Percentiles rank a stretch among this genome's conserved stretches.
Conservation (phyloP, 2,329 filamentous ascomycete genomes). For the Neospermospora avenae region DNA sequence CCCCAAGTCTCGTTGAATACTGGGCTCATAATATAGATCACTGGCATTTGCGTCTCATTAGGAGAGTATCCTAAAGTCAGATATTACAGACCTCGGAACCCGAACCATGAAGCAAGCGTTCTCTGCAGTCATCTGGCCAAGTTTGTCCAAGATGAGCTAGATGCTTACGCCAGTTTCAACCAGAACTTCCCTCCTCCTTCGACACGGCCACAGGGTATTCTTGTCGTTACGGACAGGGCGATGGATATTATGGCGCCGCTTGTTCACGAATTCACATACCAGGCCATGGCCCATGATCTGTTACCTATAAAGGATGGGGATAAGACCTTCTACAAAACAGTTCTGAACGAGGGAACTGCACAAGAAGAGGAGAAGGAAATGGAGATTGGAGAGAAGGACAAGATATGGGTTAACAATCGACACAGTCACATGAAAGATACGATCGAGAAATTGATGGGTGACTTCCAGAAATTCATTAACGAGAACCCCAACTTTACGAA, state of each 20-base stretch:
- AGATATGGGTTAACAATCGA: slow-evolving; percentile 91
- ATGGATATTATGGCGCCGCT: slow-evolving; percentile 90
- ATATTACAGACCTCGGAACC: slow-evolving; percentile 75
- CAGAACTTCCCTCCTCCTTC: slow-evolving; percentile 79
- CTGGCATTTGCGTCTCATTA: slow-evolving; percentile 83
- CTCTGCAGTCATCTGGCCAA: slow-evolving; percentile 83
- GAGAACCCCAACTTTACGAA: slow-evolving; percentile 92
- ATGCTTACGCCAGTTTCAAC: slow-evolving; percentile 82
- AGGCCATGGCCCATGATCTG: slow-evolving; percentile 95
- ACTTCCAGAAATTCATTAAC: slow-evolving; percentile 88
- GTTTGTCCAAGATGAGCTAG: slow-evolving; percentile 88
- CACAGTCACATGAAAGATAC: slow-evolving; percentile 98
- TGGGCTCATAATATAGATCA: slow-evolving; percentile 55
- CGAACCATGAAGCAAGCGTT: slow-evolving; percentile 82
- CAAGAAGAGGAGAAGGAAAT: slow-evolving; percentile 82
- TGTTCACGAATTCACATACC: slow-evolving; percentile 95
- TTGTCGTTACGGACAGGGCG: slow-evolving; percentile 85
- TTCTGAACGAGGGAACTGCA: slow-evolving; percentile 68
- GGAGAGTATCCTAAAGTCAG: slow-evolving; percentile 92
- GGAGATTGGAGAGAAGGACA: slow-evolving; percentile 86
- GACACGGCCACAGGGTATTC: slow-evolving; percentile 72
- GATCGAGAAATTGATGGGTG: slow-evolving; percentile 85
- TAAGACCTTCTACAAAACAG: slow-evolving; percentile 80
- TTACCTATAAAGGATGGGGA: slow-evolving; percentile 84
- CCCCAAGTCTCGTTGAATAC: neutral